Evolutionary conservation across 2,329 filamentous ascomycete species (phyloP), one percentile per base, ranked within the genome.

Genomic region (Graphilbum fragrans): DNA sequence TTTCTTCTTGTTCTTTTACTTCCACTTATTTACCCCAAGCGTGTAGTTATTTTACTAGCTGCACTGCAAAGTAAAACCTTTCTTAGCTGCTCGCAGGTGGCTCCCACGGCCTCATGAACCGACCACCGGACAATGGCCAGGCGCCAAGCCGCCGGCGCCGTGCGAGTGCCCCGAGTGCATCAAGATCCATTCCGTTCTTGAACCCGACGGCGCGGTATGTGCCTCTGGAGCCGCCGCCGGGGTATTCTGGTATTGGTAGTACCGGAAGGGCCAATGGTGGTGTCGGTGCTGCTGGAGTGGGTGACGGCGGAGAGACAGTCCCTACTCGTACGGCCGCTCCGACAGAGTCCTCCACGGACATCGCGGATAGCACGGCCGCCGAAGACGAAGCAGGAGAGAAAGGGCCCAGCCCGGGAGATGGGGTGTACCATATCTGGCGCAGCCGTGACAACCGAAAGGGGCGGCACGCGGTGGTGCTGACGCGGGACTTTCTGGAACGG

Each of bases 401-500:
- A 29, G 14, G 25, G 8, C 8, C 25, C 25, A 29, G 8, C 25
- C 25, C 18, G 29, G 14, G 11, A 34, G 35, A 19, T 16, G 49
- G 36, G 40, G 45, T 52, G 11, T 62, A 59, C 35, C 56, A 58
- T 38, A 45, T 66, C 38, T 66, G 64, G 63, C 56, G 59, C 17
- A 62, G 59, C 34, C 58, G 63, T 11, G 61, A 66, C 48, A 66
- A 65, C 42, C 53, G 63, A 37, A 66, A 66, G 41, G 63, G 63
- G 22, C 55, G 63, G 0, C 63, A 65, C 41, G 52, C 57, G 11
- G 47, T 63, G 2, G 45, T 55, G 3, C 45, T 55, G 4, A 51
- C 52, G 11, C 48, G 39, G 7, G 48, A 50, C 1, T 52, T 53
- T 41, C 23, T 41, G 32, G 29, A 18, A 21, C 41, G 38, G 4